Conservation (phyloP, 2,329 filamentous ascomycete species). For the Cladosporium cucumerinum region DNA sequence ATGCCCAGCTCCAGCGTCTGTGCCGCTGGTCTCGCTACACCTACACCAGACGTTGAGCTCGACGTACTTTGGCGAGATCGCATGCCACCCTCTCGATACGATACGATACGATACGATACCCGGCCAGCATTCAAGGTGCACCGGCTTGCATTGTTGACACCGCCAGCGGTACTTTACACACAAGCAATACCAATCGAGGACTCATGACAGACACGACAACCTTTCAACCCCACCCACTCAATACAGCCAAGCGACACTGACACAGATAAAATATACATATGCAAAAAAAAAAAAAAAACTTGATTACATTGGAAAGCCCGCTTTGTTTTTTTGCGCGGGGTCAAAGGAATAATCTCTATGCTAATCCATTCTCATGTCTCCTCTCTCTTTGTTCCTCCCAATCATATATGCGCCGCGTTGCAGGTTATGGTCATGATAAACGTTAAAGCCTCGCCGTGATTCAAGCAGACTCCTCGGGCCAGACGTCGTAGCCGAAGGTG, state of each 20-base stretch:
- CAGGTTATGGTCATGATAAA: slow-evolving; percentile 2
- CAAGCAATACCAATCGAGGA: background rate
- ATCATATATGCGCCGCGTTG: background rate
- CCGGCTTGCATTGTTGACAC: background rate
- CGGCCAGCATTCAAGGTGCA: background rate
- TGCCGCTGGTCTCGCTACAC: background rate
- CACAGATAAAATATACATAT: background rate
- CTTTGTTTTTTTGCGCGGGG: background rate
- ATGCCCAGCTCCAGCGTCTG: background rate
- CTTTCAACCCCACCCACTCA: background rate
- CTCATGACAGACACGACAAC: background rate
- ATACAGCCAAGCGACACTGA: background rate
- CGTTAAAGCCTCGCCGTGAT: slow-evolving; percentile 11
- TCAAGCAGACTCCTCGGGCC: slow-evolving; percentile 38
- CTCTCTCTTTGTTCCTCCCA: background rate
- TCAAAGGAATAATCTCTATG: background rate
- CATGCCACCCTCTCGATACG: background rate
- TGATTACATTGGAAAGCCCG: background rate
- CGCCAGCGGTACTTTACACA: background rate
- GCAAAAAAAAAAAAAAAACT: background rate
- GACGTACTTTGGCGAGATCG: background rate
- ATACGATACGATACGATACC: background rate
- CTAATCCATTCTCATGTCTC: slow-evolving; percentile 3
- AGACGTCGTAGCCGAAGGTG: slow-evolving; percentile 69
- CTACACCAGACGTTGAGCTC: background rate